Percentiles rank a stretch among this genome's conserved stretches.
Conservation (phyloP, 805 yeast genomes). For the Candida orba region DNA sequence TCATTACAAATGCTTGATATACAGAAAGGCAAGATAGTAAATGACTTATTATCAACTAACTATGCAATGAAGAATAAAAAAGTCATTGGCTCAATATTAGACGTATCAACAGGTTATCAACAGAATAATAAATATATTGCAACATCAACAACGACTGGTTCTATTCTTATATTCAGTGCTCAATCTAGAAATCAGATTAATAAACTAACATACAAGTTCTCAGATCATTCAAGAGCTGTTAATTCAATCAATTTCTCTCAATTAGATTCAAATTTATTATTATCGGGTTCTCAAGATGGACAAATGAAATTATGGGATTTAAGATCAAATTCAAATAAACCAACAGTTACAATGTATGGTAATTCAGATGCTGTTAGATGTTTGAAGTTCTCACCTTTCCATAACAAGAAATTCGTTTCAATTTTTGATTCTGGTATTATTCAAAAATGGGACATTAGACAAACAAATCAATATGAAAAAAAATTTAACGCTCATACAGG, state of each 20-base stretch:
- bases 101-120: slow-evolving; percentile 37
- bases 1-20: slow-evolving; percentile 32
- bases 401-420: slow-evolving; percentile 54
- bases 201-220: slow-evolving; percentile 25
- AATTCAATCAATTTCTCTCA: slow-evolving; percentile 38
- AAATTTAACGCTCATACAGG: slow-evolving; percentile 86
- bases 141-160: slow-evolving; percentile 40
- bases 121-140: slow-evolving; percentile 33
- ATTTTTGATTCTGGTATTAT: slow-evolving; percentile 87
- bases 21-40: slow-evolving; percentile 26
- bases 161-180: slow-evolving; percentile 31
- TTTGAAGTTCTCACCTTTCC: slow-evolving; percentile 46
- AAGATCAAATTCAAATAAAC: slow-evolving; percentile 38
- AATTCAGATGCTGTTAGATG: slow-evolving; percentile 68
- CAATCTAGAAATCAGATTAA: slow-evolving; percentile 23
- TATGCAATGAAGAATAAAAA: slow-evolving; percentile 25
- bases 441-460: slow-evolving; percentile 81
- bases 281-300: slow-evolving; percentile 78
- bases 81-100: slow-evolving; percentile 34
- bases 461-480: slow-evolving; percentile 53
- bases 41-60: slow-evolving; percentile 28
- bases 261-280: slow-evolving; percentile 29
- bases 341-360: slow-evolving; percentile 45
- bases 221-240: slow-evolving; percentile 40
- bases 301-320: slow-evolving; percentile 71